Percentiles rank a stretch among this genome's conserved stretches.
Conservation (phyloP, 2,329 filamentous ascomycete genomes). For the Pseudogymnoascus sp. region DNA sequence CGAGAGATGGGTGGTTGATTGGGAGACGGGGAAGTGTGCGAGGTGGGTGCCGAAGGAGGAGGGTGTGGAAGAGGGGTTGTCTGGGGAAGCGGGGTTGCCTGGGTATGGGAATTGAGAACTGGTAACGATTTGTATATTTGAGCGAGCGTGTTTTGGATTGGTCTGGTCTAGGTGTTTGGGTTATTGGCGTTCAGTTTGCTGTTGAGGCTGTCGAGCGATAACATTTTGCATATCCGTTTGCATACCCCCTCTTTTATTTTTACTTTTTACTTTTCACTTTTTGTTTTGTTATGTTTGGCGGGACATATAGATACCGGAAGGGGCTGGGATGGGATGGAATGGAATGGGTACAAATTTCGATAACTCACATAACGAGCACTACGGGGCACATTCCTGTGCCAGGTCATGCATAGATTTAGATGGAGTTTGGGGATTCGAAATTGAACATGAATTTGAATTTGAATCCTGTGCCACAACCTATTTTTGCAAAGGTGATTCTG, state of each 20-base stretch:
- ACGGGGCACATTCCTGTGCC: not conserved
- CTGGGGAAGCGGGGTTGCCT: not conserved
- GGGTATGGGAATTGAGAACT: not conserved
- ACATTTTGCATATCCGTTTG: not conserved
- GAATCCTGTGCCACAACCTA: not conserved
- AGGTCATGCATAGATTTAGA: slow-evolving; percentile 8
- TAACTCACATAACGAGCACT: not conserved
- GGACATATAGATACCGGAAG: not conserved
- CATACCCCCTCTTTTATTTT: not conserved
- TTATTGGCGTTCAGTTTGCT: not conserved
- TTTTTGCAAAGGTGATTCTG: not conserved
- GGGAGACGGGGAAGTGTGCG: slow-evolving; percentile 50
- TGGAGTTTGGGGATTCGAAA: slow-evolving; percentile 10
- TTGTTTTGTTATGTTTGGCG: not conserved
- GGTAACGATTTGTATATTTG: not conserved
- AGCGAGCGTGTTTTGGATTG: not conserved
- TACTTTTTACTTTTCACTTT: not conserved
- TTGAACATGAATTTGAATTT: not conserved
- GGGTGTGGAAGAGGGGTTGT: not conserved
- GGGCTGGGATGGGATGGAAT: not conserved
- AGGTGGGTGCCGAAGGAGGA: slow-evolving; percentile 37
- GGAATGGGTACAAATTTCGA: not conserved
- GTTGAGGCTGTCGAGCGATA: not conserved
- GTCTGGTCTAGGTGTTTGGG: not conserved
- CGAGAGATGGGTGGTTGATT: slow-evolving; percentile 55